These are phyloP conservation scores for Penicillium cataractarum DNA, from an alignment of 495 filamentous ascomycete genomes.

Conservation along the genomic window DNA sequence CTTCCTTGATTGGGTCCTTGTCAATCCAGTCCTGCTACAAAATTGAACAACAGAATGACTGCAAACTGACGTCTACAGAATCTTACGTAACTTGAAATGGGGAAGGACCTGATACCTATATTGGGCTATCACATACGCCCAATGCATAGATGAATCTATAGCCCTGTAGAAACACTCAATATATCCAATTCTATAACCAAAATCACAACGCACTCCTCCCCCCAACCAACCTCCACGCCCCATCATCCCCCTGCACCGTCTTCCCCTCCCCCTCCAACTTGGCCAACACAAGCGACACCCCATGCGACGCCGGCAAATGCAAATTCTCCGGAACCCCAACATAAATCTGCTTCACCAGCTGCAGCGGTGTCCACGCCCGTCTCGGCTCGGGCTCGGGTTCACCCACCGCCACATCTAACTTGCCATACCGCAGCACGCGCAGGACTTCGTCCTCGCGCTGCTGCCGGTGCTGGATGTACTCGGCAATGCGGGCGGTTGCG, in stretches of 20 bases:
- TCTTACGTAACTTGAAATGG: constrained; percentile 16
- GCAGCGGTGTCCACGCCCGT: constrained; percentile 66
- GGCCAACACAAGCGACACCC: constrained; percentile 66
- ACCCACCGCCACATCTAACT: constrained; percentile 36
- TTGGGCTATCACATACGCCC: too few relatives aligned
- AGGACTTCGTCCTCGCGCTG: constrained; percentile 82
- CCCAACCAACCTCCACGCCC: constrained; percentile 55
- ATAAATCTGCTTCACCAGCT: constrained; percentile 87
- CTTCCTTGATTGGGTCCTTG: constrained; percentile 13
- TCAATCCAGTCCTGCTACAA: not conserved
- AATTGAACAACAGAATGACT: constrained; percentile 14
- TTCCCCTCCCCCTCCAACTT: constrained; percentile 72
- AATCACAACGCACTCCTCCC: constrained; percentile 39
- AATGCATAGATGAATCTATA: not conserved
- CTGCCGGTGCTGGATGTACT: constrained; percentile 83
- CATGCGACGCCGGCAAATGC: constrained; percentile 70
- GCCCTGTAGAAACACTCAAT: not conserved
- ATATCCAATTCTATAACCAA: not conserved
- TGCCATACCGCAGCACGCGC: constrained; percentile 57
- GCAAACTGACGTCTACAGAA: constrained; percentile 19
- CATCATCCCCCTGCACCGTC: constrained; percentile 52
- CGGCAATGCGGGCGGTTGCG: constrained; percentile 63
- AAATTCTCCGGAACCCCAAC: constrained; percentile 73
- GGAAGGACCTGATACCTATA: not conserved
- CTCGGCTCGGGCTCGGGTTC: constrained; percentile 39